These are phyloP conservation scores for Sanguinoderma infundibulare DNA, from an alignment of 1,284 basidiomycete genomes.

Conservation along the genomic window DNA sequence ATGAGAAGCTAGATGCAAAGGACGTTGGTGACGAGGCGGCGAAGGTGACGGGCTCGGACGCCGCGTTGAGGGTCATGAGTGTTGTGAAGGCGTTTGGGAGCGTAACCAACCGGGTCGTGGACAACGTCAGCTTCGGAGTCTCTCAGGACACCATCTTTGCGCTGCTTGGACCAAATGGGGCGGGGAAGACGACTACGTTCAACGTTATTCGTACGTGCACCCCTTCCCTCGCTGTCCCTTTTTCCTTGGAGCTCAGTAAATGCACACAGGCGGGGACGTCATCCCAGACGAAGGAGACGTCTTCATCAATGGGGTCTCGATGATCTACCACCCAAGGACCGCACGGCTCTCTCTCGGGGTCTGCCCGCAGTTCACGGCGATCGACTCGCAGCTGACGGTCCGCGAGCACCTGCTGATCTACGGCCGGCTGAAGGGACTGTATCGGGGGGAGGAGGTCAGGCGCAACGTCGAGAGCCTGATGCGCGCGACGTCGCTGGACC, in stretches of 20 bases:
- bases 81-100: conserved; percentile 67
- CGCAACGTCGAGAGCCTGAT: conserved; percentile 64
- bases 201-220: conserved; percentile 69
- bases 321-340: conserved; percentile 59
- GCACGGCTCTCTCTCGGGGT: conserved; percentile 76
- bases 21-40: conserved; percentile 63
- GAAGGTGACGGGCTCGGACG: conserved; percentile 50
- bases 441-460: conserved; percentile 49
- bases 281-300: conserved; percentile 70
- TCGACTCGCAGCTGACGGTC: conserved; percentile 78
- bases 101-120: conserved; percentile 60
- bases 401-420: conserved; percentile 75
- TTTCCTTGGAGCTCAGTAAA: not conserved
- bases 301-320: conserved; percentile 64
- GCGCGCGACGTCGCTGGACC: conserved; percentile 58
- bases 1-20: not conserved
- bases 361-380: conserved; percentile 84
- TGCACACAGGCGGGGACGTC: conserved; percentile 57
- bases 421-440: conserved; percentile 71
- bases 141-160: conserved; percentile 69
- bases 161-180: conserved; percentile 81
- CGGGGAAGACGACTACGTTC: conserved; percentile 81
- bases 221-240: too few relatives aligned
- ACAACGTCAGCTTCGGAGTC: conserved; percentile 76
- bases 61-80: conserved; percentile 66